phyloP scores from a whole-genome alignment of 805 yeast species.

The Kuraishia ogatae region DNA sequence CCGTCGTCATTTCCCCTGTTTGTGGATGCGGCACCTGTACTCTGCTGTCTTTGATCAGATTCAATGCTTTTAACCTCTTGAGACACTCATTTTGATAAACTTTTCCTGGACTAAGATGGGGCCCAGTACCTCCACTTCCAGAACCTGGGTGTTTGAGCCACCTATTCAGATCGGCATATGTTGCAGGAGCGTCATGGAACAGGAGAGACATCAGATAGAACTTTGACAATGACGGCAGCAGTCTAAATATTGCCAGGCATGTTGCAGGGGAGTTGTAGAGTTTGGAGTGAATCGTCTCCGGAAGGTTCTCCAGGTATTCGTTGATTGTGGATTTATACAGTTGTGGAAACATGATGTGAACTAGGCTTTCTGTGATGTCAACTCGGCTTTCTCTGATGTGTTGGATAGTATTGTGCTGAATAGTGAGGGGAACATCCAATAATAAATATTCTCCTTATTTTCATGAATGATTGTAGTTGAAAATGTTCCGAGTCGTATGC shows the following conservation, averaged over 20 bases:
- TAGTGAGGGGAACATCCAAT: no score
- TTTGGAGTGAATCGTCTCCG: conserved; percentile 76
- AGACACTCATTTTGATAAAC: conserved; percentile 67
- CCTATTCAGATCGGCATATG: conserved; percentile 56
- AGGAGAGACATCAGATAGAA: conserved; percentile 82
- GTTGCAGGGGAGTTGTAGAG: conserved; percentile 88
- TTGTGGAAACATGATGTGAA: conserved; percentile 4
- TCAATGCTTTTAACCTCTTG: conserved; percentile 66
- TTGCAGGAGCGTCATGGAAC: conserved; percentile 68
- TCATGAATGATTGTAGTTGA: no score
- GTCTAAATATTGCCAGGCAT: conserved; percentile 84
- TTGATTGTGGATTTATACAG: conserved; percentile 67
- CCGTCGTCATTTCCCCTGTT: conserved; percentile 21
- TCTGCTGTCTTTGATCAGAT: conserved; percentile 55
- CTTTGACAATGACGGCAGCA: conserved; percentile 84
- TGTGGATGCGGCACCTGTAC: conserved; percentile 24
- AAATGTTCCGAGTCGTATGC: no score
- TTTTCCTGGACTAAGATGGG: conserved; percentile 22
- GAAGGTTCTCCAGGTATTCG: conserved; percentile 83
- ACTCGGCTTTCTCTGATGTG: no score
- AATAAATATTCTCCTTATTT: no score
- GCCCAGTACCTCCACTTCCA: conserved; percentile 18
- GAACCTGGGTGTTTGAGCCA: conserved; percentile 48
- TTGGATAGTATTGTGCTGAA: no score
- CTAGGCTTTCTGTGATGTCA: no score